Percentiles rank a stretch among this genome's conserved stretches.
Conservation (phyloP, 768 basidiomycete genomes). For the Pleurotus eryngii region DNA sequence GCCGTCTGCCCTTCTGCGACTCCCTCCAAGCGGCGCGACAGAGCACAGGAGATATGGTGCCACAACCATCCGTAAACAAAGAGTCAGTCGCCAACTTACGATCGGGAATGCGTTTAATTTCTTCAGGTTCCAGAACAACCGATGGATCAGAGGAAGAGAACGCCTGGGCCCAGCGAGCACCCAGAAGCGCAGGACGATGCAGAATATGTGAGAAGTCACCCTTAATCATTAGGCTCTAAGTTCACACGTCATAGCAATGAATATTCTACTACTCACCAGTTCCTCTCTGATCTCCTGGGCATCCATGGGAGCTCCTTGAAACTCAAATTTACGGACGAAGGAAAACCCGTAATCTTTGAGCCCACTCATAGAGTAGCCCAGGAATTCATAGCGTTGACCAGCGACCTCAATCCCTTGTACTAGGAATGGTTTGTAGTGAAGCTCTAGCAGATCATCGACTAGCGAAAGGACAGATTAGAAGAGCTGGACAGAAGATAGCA, state of each 20-base stretch:
- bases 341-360: constrained; percentile 45
- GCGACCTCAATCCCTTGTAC: constrained; percentile 33
- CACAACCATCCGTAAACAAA: constrained; percentile 52
- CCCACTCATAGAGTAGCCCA: constrained; percentile 54
- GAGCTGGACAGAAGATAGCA: not conserved
- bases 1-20: constrained; percentile 26
- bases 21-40: constrained; percentile 31
- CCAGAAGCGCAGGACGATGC: constrained; percentile 43
- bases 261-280: constrained; percentile 23
- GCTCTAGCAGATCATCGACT: constrained; percentile 24
- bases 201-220: constrained; percentile 36
- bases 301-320: constrained; percentile 17
- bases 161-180: constrained; percentile 52
- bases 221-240: constrained; percentile 15
- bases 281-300: constrained; percentile 26
- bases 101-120: constrained; percentile 32
- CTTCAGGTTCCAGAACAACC: constrained; percentile 28
- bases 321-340: constrained; percentile 43
- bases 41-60: constrained; percentile 38
- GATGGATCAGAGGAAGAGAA: constrained; percentile 52
- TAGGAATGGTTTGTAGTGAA: constrained; percentile 32
- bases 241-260: not conserved
- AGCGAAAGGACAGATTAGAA: not conserved
- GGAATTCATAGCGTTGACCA: constrained; percentile 41
- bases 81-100: constrained; percentile 20